A percentile compares a stretch with the other conserved stretches of the same genome.
Evolutionary conservation across 441 rosid species (phyloP).

Genomic region (Gossypium schwendimanii): DNA sequence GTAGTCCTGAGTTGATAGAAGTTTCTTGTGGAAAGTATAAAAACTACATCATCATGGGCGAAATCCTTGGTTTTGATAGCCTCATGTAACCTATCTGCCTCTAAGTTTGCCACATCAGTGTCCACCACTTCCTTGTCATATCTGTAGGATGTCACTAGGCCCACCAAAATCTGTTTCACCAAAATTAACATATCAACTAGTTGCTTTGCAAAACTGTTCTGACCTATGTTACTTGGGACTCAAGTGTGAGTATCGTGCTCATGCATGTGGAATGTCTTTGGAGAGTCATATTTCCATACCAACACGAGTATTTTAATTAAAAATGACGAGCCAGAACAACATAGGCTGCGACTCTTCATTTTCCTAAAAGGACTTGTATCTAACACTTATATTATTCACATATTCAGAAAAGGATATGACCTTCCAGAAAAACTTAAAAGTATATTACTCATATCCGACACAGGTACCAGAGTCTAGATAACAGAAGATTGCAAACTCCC

Average conservation of each 20-base stretch:
- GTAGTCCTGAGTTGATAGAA: conserved; percentile 65
- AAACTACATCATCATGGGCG: conserved; percentile 52
- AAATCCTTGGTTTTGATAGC: conserved; percentile 52
- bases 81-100: conserved; percentile 55
- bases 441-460: too few relatives aligned
- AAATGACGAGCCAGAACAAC: background rate
- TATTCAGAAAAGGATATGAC: too few relatives aligned
- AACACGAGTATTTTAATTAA: background rate
- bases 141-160: conserved; percentile 69
- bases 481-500: background rate
- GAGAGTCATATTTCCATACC: background rate
- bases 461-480: background rate
- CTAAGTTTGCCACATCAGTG: conserved; percentile 43
- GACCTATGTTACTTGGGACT: background rate
- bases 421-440: background rate
- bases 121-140: conserved; percentile 55
- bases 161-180: conserved; percentile 49
- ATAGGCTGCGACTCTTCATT: background rate
- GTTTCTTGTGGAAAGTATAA: conserved; percentile 63
- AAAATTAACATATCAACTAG: conserved; percentile 1
- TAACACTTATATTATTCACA: too few relatives aligned
- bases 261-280: background rate
- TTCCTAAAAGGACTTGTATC: background rate
- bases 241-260: background rate
- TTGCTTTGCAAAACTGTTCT: background rate